phyloP scores from a whole-genome alignment of 768 basidiomycete species.

The Mycena olivaceomarginata region DNA sequence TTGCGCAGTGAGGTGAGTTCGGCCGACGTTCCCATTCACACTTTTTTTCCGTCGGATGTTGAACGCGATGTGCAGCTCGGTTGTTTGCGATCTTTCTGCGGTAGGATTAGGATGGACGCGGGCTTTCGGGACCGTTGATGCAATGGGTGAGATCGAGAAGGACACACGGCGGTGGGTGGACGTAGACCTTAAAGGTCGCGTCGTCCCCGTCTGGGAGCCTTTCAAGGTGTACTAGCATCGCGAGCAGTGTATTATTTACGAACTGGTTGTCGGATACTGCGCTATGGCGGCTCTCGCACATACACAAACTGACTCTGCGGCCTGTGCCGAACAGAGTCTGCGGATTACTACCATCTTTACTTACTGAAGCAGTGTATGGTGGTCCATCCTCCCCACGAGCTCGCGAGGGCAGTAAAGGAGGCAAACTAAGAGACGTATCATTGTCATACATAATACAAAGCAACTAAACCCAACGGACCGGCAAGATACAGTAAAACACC shows the following conservation, averaged over 20 bases:
- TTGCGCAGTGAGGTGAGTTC: slow-evolving; percentile 72
- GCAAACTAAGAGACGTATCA: slow-evolving; percentile 29
- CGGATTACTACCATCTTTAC: not conserved
- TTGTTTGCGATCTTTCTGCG: slow-evolving; percentile 75
- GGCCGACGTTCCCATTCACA: not conserved
- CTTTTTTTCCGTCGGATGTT: not conserved
- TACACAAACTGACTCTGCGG: not conserved
- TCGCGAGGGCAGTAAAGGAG: not conserved
- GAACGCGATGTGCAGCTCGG: slow-evolving; percentile 65
- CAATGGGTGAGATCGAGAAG: slow-evolving; percentile 67
- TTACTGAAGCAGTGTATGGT: not conserved
- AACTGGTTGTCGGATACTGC: not conserved
- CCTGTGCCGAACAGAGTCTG: slow-evolving; percentile 14
- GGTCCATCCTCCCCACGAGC: not conserved
- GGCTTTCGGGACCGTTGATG: slow-evolving; percentile 74
- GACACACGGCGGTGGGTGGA: slow-evolving; percentile 76
- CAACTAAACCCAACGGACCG: slow-evolving; percentile 33
- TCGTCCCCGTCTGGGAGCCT: slow-evolving; percentile 75
- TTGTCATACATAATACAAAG: slow-evolving; percentile 35
- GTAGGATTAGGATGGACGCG: slow-evolving; percentile 79
- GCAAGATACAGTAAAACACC: slow-evolving; percentile 14
- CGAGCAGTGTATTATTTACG: not conserved
- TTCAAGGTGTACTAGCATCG: slow-evolving; percentile 63
- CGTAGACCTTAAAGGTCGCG: slow-evolving; percentile 74
- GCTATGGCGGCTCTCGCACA: slow-evolving; percentile 4